phyloP scores from a whole-genome alignment of 306 rosid genomes.

The Amphicarpaea edgeworthii region DNA sequence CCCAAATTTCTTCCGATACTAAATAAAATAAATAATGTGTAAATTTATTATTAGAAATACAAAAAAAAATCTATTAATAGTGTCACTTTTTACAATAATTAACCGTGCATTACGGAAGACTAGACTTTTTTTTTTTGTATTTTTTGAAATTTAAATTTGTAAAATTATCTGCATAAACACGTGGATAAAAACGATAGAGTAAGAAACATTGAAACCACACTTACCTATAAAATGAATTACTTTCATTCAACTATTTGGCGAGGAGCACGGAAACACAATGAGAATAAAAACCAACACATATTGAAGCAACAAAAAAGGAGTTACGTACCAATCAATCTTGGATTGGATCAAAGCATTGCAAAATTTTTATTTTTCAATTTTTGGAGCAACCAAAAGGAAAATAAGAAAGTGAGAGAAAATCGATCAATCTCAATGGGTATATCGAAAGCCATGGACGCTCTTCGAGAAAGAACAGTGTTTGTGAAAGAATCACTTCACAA shows the following conservation, averaged over 20 bases:
- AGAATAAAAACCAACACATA: slow-evolving; percentile 25
- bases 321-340: slow-evolving; percentile 1
- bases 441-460: slow-evolving; percentile 68
- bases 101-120: no score
- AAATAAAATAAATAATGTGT: no score
- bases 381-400: slow-evolving; percentile 40
- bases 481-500: slow-evolving; percentile 74
- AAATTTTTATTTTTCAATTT: slow-evolving; percentile 28
- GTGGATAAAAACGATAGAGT: background rate
- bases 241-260: slow-evolving; percentile 39
- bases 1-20: background rate
- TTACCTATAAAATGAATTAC: slow-evolving; percentile 13
- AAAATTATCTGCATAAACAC: no score
- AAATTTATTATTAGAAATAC: no score
- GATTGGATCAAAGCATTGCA: slow-evolving; percentile 17
- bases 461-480: slow-evolving; percentile 66
- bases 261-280: slow-evolving; percentile 42
- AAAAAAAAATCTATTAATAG: no score
- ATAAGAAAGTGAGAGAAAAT: slow-evolving; percentile 37
- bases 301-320: slow-evolving; percentile 3
- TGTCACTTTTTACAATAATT: no score
- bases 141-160: no score
- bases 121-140: no score
- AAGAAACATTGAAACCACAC: slow-evolving; percentile 40
- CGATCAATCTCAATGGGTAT: slow-evolving; percentile 54